Conservation (phyloP, 352 stramenopile species). For the Pythium phragmiticola region DNA sequence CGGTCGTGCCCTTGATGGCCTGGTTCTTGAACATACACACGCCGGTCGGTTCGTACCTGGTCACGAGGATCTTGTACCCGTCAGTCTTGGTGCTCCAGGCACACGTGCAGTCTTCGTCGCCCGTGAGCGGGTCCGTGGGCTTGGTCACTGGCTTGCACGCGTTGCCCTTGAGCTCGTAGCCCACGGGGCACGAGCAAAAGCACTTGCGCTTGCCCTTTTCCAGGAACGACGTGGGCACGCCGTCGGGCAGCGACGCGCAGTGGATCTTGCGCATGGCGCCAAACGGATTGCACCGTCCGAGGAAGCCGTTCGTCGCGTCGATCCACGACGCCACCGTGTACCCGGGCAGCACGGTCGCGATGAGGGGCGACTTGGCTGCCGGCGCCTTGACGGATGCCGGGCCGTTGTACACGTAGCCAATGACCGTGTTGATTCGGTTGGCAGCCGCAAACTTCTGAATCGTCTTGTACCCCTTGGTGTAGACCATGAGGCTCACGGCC, state of each 20-base stretch:
- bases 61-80: constrained; percentile 11
- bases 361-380: background rate
- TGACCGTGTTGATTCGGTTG: background rate
- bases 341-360: constrained; percentile 1
- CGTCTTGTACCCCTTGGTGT: background rate
- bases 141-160: constrained; percentile 16
- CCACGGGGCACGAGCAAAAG: constrained; percentile 53
- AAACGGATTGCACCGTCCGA: constrained; percentile 42
- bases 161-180: constrained; percentile 29
- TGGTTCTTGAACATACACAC: constrained; percentile 38
- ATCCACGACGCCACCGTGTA: constrained; percentile 1
- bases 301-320: constrained; percentile 2
- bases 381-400: background rate
- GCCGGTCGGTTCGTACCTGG: constrained; percentile 22
- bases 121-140: constrained; percentile 4
- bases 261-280: constrained; percentile 34
- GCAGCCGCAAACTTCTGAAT: background rate
- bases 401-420: constrained; percentile 11
- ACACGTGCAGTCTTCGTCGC: constrained; percentile 36
- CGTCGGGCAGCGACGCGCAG: constrained; percentile 34
- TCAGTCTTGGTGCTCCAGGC: constrained; percentile 34
- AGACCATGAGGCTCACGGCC: constrained; percentile 17
- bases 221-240: constrained; percentile 47
- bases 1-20: constrained; percentile 29
- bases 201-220: constrained; percentile 43